Percentiles rank a stretch among this genome's conserved stretches.
These are phyloP conservation scores for Papiliotrema fonsecae DNA, from an alignment of 1,284 basidiomycete genomes.

Conservation along the genomic window DNA sequence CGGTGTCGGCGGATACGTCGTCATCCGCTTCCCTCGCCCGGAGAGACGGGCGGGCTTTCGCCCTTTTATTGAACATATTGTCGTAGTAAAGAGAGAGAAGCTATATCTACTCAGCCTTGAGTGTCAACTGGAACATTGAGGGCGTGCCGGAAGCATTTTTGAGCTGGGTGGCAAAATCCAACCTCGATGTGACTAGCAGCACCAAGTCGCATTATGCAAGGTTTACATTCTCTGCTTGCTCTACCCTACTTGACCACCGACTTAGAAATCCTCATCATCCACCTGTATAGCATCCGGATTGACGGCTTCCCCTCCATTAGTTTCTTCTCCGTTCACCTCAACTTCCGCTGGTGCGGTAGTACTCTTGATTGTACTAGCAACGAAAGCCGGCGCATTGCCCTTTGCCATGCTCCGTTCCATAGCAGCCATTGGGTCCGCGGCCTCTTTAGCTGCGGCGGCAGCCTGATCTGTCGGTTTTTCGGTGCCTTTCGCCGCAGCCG, in stretches of 20 bases:
- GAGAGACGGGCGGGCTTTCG: conserved; percentile 36
- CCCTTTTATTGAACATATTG: conserved; percentile 44
- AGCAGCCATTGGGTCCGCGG: conserved; percentile 55
- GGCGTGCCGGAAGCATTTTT: no score
- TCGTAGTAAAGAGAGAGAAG: background rate
- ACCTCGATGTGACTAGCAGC: background rate
- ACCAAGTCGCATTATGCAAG: background rate
- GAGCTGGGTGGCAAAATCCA: background rate
- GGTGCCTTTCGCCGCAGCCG: conserved; percentile 55
- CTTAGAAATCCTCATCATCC: conserved; percentile 43
- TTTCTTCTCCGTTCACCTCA: conserved; percentile 19
- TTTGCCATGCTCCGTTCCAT: conserved; percentile 57
- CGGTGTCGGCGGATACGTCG: conserved; percentile 15
- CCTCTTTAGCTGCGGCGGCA: conserved; percentile 46
- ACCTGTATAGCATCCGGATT: conserved; percentile 48
- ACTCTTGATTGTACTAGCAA: conserved; percentile 54
- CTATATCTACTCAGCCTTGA: background rate
- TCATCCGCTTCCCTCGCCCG: conserved; percentile 32
- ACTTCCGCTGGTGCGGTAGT: conserved; percentile 27
- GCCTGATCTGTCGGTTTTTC: conserved; percentile 38
- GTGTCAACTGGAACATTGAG: background rate
- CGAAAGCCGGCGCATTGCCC: conserved; percentile 55
- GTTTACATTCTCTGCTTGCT: background rate
- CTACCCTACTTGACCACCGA: background rate
- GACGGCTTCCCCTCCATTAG: conserved; percentile 12